Evolutionary conservation across 2,329 filamentous ascomycete species (phyloP).

Genomic region (Mariannaea sp.): DNA sequence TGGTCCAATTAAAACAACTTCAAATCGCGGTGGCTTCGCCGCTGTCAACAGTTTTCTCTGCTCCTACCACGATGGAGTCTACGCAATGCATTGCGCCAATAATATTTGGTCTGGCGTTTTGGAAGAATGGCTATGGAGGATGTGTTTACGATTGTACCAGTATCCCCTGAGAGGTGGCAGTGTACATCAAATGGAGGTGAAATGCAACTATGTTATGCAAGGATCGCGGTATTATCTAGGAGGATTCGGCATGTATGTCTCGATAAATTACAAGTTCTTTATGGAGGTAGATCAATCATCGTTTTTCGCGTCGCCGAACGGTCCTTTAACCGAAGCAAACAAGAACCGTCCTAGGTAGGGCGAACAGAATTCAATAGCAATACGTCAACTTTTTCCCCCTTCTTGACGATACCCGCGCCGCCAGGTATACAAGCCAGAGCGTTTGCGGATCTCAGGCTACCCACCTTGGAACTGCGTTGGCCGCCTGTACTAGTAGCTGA

Average conservation of each 20-base stretch:
- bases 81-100: constrained; percentile 45
- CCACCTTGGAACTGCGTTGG: constrained; percentile 87
- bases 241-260: constrained; percentile 26
- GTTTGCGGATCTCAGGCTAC: constrained; percentile 88
- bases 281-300: constrained; percentile 11
- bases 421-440: constrained; percentile 77
- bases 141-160: constrained; percentile 44
- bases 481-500: constrained; percentile 82
- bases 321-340: background rate
- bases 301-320: background rate
- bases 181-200: constrained; percentile 43
- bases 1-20: constrained; percentile 35
- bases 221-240: constrained; percentile 26
- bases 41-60: constrained; percentile 27
- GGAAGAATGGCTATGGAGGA: constrained; percentile 45
- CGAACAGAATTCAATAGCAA: constrained; percentile 70
- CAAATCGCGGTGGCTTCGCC: constrained; percentile 21
- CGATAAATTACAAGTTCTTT: constrained; percentile 27
- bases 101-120: constrained; percentile 48
- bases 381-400: constrained; percentile 75
- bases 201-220: constrained; percentile 36
- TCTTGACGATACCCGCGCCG: constrained; percentile 65
- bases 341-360: constrained; percentile 17
- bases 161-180: constrained; percentile 39
- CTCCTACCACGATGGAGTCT: constrained; percentile 32